phyloP scores from a whole-genome alignment of 139 green algal species.

The Pseudopediastrum boryanum region DNA sequence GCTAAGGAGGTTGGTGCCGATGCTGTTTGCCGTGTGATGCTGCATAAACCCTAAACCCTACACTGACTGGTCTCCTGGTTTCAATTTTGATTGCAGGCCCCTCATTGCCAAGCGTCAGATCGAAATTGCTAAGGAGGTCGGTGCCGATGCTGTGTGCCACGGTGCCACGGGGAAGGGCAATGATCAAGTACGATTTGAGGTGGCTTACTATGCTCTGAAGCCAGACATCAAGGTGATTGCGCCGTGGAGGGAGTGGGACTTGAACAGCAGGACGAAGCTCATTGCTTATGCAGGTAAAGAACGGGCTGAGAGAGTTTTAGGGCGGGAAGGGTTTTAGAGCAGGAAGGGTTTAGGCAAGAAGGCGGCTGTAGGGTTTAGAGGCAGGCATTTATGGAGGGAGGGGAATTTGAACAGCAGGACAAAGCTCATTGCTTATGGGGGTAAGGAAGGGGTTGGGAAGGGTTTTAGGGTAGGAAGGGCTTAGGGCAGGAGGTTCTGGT shows the following conservation, averaged over 20 bases:
- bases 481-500: too few species aligned
- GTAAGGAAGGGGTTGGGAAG: too few species aligned
- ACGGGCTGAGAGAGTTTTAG: too few species aligned
- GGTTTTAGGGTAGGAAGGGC: too few species aligned
- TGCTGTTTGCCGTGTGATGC: too few species aligned
- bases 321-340: neutral
- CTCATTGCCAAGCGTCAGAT: slow-evolving; percentile 99
- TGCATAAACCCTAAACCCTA: too few species aligned
- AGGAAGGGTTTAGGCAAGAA: neutral
- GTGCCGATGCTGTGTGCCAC: slow-evolving; percentile 96
- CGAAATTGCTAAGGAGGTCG: slow-evolving; percentile 92
- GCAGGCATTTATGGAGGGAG: too few species aligned
- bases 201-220: slow-evolving; percentile 96
- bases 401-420: slow-evolving; percentile 94
- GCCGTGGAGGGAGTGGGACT: slow-evolving; percentile 98
- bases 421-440: slow-evolving; percentile 91
- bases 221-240: slow-evolving; percentile 99
- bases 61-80: too few species aligned
- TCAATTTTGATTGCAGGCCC: slow-evolving; percentile 73
- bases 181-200: slow-evolving; percentile 94
- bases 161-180: slow-evolving; percentile 99
- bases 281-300: slow-evolving; percentile 83
- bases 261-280: slow-evolving; percentile 89
- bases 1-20: too few species aligned
- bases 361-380: too few species aligned